Evolutionary conservation across 495 filamentous ascomycete species (phyloP).

Genomic region (Podospora sp.): DNA sequence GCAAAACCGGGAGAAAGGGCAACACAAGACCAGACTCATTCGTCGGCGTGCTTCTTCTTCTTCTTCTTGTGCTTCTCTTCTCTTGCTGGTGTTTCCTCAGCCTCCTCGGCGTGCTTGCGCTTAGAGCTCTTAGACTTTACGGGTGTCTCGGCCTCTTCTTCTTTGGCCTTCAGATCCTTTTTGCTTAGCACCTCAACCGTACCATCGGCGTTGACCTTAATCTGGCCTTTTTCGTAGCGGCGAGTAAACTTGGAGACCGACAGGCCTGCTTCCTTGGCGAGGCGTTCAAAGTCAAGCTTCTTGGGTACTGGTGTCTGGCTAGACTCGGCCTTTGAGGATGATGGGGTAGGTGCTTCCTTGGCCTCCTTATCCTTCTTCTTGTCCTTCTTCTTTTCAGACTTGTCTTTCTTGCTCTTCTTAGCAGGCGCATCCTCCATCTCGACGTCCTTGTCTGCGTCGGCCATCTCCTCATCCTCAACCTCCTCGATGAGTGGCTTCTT

Average conservation of each 20-base stretch:
- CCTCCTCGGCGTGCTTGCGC: conserved; percentile 43
- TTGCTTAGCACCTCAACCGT: conserved; percentile 63
- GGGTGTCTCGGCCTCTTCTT: conserved; percentile 47
- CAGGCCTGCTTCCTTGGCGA: conserved; percentile 63
- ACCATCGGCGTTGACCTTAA: conserved; percentile 59
- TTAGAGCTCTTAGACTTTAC: conserved; percentile 46
- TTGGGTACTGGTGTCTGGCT: conserved; percentile 21
- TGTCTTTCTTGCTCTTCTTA: conserved; percentile 25
- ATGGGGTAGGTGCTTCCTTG: conserved; percentile 36
- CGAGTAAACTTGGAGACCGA: conserved; percentile 66
- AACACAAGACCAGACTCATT: conserved; percentile 25
- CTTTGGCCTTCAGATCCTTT: conserved; percentile 66
- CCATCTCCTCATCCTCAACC: conserved; percentile 48
- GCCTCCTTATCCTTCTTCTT: conserved; percentile 35
- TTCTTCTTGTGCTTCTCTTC: conserved; percentile 48
- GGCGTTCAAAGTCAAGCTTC: conserved; percentile 53
- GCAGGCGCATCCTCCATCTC: conserved; percentile 47
- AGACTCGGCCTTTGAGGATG: conserved; percentile 15
- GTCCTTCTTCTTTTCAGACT: conserved; percentile 50
- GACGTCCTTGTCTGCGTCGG: conserved; percentile 33
- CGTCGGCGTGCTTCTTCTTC: conserved; percentile 49
- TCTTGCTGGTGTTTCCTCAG: conserved; percentile 36
- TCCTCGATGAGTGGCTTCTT: conserved; percentile 58
- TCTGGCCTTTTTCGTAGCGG: conserved; percentile 66
- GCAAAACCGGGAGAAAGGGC: conserved; percentile 21